A percentile compares a stretch with the other conserved stretches of the same genome.
phyloP scores from a whole-genome alignment of 192 early-diverging fungal species.

The Podila minutissima region DNA sequence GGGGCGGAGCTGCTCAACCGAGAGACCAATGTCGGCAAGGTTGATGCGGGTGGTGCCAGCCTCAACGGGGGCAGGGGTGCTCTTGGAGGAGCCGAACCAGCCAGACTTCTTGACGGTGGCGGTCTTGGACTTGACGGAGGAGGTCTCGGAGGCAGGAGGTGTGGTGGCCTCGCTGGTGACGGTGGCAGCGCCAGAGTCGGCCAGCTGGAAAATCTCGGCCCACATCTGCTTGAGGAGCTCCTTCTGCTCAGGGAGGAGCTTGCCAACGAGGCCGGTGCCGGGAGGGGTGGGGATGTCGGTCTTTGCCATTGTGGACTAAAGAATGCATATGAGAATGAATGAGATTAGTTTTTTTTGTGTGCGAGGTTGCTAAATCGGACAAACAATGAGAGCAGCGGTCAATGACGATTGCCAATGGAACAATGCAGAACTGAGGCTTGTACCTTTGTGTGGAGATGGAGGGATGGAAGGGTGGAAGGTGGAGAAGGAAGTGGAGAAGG shows the following conservation, averaged over 20 bases:
- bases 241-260: conserved; percentile 43
- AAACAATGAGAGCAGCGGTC: no score
- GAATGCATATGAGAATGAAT: neutral
- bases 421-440: neutral
- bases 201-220: conserved; percentile 37
- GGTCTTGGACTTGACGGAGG: conserved; percentile 36
- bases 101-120: conserved; percentile 31
- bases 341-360: neutral
- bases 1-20: conserved; percentile 28
- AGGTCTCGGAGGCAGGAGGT: conserved; percentile 8
- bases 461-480: neutral
- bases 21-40: conserved; percentile 30
- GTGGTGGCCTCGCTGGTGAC: conserved; percentile 1
- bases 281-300: conserved; percentile 39
- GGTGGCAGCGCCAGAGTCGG: conserved; percentile 10
- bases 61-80: conserved; percentile 8
- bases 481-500: neutral
- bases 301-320: conserved; percentile 27
- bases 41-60: conserved; percentile 16
- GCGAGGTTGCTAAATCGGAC: no score
- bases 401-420: neutral
- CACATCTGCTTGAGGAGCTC: conserved; percentile 49
- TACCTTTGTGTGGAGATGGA: conserved; percentile 1
- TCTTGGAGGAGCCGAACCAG: conserved; percentile 37
- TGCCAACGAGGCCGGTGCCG: conserved; percentile 49